Percentiles rank a stretch among this genome's conserved stretches.
Conservation (phyloP, 2,329 filamentous ascomycete genomes). For the Ophiostoma pallidulum region DNA sequence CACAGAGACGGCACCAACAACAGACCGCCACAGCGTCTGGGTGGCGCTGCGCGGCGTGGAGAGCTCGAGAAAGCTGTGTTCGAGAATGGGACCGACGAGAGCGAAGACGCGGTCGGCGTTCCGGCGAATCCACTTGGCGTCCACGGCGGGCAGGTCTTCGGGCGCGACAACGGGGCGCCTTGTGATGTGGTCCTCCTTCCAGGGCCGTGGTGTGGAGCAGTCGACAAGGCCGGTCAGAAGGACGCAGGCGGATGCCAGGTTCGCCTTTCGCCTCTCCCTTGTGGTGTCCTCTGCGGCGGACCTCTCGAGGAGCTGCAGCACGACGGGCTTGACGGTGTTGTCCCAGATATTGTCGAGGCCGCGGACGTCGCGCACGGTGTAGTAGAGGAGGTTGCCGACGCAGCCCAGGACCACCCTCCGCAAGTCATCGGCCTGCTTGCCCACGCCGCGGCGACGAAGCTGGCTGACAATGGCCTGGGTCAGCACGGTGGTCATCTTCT, state of each 20-base stretch:
- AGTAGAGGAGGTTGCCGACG: slow-evolving; percentile 75
- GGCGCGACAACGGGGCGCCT: slow-evolving; percentile 48
- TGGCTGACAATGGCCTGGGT: slow-evolving; percentile 60
- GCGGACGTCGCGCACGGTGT: slow-evolving; percentile 57
- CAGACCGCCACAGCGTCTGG: slow-evolving; percentile 48
- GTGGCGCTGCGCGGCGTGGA: slow-evolving; percentile 46
- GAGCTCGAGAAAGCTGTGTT: slow-evolving; percentile 53
- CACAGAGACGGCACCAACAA: slow-evolving; percentile 54
- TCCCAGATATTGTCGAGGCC: slow-evolving; percentile 74
- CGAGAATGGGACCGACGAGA: slow-evolving; percentile 50
- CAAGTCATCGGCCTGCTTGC: slow-evolving; percentile 48
- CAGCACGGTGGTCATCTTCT: slow-evolving; percentile 41
- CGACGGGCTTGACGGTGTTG: slow-evolving; percentile 55
- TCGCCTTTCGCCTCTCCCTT: slow-evolving; percentile 28
- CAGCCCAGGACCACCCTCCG: slow-evolving; percentile 53
- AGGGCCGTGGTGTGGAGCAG: slow-evolving; percentile 48
- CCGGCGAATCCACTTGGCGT: slow-evolving; percentile 77
- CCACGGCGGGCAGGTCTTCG: slow-evolving; percentile 73
- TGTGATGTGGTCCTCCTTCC: slow-evolving; percentile 65
- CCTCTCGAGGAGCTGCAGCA: slow-evolving; percentile 45
- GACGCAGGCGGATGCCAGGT: slow-evolving; percentile 49
- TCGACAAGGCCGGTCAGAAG: slow-evolving; percentile 69
- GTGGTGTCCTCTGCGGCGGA: slow-evolving; percentile 26
- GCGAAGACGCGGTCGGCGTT: slow-evolving; percentile 57
- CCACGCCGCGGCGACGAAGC: slow-evolving; percentile 51